These are phyloP conservation scores for Colletotrichum sp. DNA, from an alignment of 2,329 filamentous ascomycete genomes.

Conservation along the genomic window DNA sequence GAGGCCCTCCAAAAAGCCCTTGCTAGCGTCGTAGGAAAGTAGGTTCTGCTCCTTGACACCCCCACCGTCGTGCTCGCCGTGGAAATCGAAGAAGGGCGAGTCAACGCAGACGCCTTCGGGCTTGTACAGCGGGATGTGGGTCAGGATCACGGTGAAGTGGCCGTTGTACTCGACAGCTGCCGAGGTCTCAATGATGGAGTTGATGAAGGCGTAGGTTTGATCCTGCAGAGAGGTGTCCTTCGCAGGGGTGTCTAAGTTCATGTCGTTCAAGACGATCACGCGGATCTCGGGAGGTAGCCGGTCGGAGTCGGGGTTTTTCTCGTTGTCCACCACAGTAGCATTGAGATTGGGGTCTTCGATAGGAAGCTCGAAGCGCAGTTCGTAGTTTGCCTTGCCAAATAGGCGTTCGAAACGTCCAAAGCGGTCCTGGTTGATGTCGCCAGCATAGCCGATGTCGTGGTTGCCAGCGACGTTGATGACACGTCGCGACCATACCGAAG, in stretches of 20 bases:
- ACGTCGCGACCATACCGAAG: constrained; percentile 68
- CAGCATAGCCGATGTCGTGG: constrained; percentile 95
- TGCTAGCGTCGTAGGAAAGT: constrained; percentile 74
- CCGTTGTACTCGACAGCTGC: constrained; percentile 65
- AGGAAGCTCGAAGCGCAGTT: constrained; percentile 74
- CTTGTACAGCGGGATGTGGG: constrained; percentile 92
- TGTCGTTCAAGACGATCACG: constrained; percentile 86
- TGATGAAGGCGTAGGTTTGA: constrained; percentile 79
- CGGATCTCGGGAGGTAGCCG: constrained; percentile 72
- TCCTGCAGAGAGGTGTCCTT: constrained; percentile 70
- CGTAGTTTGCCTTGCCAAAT: constrained; percentile 92
- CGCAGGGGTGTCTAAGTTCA: constrained; percentile 91
- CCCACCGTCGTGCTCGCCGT: constrained; percentile 64
- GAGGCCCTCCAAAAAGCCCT: constrained; percentile 81
- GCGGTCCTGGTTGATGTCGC: constrained; percentile 80
- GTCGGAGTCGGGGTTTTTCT: constrained; percentile 49
- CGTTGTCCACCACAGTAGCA: constrained; percentile 45
- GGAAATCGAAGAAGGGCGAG: constrained; percentile 81
- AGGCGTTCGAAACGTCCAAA: constrained; percentile 81
- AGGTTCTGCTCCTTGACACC: constrained; percentile 92
- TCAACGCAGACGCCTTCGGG: constrained; percentile 82
- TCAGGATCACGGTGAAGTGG: constrained; percentile 83
- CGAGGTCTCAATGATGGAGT: constrained; percentile 68
- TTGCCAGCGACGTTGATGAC: constrained; percentile 94
- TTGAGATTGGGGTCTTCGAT: constrained; percentile 41